Base-by-base conservation (phyloP, 139 green algal genomes). In the Coelastrella sp. region DNA sequence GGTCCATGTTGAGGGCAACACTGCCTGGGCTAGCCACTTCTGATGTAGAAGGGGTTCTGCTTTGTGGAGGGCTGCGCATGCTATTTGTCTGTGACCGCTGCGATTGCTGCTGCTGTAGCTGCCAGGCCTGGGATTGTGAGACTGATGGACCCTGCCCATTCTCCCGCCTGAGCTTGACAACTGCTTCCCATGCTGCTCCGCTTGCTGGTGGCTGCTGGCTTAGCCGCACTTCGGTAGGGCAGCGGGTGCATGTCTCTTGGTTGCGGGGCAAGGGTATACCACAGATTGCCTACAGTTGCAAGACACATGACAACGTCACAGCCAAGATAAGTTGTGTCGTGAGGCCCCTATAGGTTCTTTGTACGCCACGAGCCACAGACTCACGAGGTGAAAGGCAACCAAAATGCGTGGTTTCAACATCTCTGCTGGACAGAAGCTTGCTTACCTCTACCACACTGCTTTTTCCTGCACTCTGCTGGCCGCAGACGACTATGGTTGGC, bases 381-480 rank as follows among this genome's bases (percentile, higher is more conserved):
- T 23, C 4, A n/a, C 1, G 32, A 47, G 32, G 0, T 47, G 32
- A 47, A 47, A 47, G 32, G 32, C 32, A 47, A 47, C 32, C 32
- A 47, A 47, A 47, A 47, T 47, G 32, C 32, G 32, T 47, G 32
- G 32, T 47, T 47, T 47, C 0, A 47, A 47, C 32, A 47, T 47
- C 32, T 47, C 32, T 47, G 32, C 32, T 47, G 32, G 32, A 47
- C 32, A 47, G 32, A 47, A 47, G 32, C 8, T 77, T 13, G 32
- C 78, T 19, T 32, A 85, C 89, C 83, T 88, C 82, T 3, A 92
- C 87, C 3, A 92, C 74, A 5, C 17, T 73, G 0, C 64, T 88
- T 77, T 94, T 94, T 16, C 92, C 92, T 14, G 85, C 79, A 11
- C 85, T 92, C 60, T 94, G 92, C 74, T 94, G 60, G 2, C 92